Conservation (phyloP, 1,284 basidiomycete species). For the Fomitiporia mediterranea region DNA sequence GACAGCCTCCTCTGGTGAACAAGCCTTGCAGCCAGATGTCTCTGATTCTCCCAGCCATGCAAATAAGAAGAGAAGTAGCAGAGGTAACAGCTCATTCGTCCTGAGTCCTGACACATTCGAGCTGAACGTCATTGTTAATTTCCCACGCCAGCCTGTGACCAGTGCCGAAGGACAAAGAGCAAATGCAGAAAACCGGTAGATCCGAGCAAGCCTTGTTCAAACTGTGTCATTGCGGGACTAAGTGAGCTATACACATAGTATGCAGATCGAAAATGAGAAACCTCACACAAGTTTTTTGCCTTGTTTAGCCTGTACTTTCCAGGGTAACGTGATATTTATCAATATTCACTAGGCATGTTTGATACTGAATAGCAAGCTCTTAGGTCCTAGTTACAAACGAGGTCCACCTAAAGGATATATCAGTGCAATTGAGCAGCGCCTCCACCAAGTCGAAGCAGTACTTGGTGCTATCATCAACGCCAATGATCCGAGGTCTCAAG, state of each 20-base stretch:
- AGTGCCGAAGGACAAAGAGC: slow-evolving; percentile 82
- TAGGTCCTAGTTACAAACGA: slow-evolving; percentile 77
- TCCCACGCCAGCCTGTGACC: slow-evolving; percentile 56
- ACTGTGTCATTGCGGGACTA: slow-evolving; percentile 57
- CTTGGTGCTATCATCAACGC: slow-evolving; percentile 74
- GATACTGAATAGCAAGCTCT: slow-evolving; percentile 1
- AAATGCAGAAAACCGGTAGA: slow-evolving; percentile 68
- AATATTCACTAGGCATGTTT: background rate
- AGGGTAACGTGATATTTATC: slow-evolving; percentile 43
- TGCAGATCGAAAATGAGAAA: background rate
- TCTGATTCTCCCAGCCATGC: slow-evolving; percentile 43
- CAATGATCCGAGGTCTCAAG: slow-evolving; percentile 64
- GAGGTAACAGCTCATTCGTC: slow-evolving; percentile 40
- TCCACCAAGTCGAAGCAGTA: slow-evolving; percentile 85
- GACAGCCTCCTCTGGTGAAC: slow-evolving; percentile 30
- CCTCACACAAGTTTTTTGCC: no score
- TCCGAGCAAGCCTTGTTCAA: slow-evolving; percentile 57
- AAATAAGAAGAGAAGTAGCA: slow-evolving; percentile 59
- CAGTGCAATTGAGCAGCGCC: slow-evolving; percentile 82
- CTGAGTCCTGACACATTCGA: slow-evolving; percentile 6
- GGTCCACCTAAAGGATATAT: slow-evolving; percentile 90
- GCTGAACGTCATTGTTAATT: slow-evolving; percentile 8
- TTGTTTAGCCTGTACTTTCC: slow-evolving; percentile 64
- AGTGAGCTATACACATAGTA: slow-evolving; percentile 36
- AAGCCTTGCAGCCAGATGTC: slow-evolving; percentile 50